Base-by-base conservation (phyloP, 306 rosid genomes). In the Quercus robur region DNA sequence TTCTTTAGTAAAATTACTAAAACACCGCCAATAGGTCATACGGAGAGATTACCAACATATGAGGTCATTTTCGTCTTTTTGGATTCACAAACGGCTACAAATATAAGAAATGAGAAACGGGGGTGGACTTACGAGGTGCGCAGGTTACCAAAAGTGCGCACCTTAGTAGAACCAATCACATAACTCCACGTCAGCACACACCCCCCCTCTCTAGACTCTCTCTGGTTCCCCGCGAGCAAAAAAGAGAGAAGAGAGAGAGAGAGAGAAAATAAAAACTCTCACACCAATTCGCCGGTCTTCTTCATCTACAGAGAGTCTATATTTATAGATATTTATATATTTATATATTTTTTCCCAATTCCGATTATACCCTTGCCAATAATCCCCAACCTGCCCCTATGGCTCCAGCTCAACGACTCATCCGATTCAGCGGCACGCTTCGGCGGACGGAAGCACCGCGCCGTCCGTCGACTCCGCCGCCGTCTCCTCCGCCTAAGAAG, bases 401-500 rank as follows among this genome's bases (percentile, higher is more conserved):
- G 97, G 84, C 94, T 83, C 93, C 97, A 12, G 81, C 90, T 74
- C 86, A 79, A 69, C 79, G 88, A 55, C 85, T 75, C 44, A 61
- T 86, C 82, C 80, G 88, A 80, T 86, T 89, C 82, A 79, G 78
- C 41, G 73, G 77, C 30, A 79, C 78, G 3, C 69, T 66, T 74
- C 85, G 87, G 28, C 89, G 92, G 11, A 88, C 87, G 4, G 87
- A 88, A 67, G 90, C 92, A 0, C 88, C 87, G 1, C 80, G 75
- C 71, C 77, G 83, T 18, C 78, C 54, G 10, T 3, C 55, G 7
- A 41, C 46, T 41, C 57, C 75, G 64, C 33, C 84, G 1, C 49
- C 61, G 12, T 74, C 90, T 0, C 75, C 78, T 17, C 85, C 83
- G 59, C 75, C 21, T 30, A 85, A 79, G 85, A 93, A 84, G 92